phyloP scores from a whole-genome alignment of 1,284 basidiomycete species.

The Ceratobasidium papillatum region DNA sequence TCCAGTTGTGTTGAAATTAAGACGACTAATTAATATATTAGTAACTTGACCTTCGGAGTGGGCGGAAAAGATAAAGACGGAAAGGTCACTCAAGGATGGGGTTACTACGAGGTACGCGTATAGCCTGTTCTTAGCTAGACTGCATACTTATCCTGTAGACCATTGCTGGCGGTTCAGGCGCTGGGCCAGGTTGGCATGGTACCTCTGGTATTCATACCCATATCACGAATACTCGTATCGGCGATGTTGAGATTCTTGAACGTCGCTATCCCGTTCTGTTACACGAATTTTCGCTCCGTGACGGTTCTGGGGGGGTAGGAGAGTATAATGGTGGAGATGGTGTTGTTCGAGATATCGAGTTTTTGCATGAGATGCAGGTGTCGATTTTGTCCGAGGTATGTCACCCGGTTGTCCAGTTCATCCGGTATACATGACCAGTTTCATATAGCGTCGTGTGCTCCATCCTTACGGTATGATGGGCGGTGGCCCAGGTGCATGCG shows the following conservation, averaged over 20 bases:
- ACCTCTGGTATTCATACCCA: conserved; percentile 88
- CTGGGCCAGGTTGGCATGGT: conserved; percentile 90
- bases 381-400: conserved; percentile 83
- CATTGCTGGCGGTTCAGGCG: conserved; percentile 92
- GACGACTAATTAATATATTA: conserved; percentile 47
- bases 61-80: conserved; percentile 88
- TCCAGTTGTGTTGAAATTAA: not conserved
- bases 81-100: conserved; percentile 82
- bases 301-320: conserved; percentile 81
- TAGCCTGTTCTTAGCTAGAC: not conserved
- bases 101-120: conserved; percentile 84
- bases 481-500: conserved; percentile 77
- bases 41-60: conserved; percentile 90
- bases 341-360: conserved; percentile 86
- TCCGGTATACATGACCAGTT: not conserved
- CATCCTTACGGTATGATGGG: conserved; percentile 92
- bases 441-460: conserved; percentile 76
- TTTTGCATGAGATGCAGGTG: conserved; percentile 85
- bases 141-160: conserved; percentile 62
- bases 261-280: conserved; percentile 89
- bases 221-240: conserved; percentile 94
- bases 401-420: not conserved
- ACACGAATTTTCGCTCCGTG: conserved; percentile 80
- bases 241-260: conserved; percentile 93
- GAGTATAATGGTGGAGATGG: conserved; percentile 87